Base-by-base conservation (phyloP, 139 green algal genomes). In the Chara braunii region DNA sequence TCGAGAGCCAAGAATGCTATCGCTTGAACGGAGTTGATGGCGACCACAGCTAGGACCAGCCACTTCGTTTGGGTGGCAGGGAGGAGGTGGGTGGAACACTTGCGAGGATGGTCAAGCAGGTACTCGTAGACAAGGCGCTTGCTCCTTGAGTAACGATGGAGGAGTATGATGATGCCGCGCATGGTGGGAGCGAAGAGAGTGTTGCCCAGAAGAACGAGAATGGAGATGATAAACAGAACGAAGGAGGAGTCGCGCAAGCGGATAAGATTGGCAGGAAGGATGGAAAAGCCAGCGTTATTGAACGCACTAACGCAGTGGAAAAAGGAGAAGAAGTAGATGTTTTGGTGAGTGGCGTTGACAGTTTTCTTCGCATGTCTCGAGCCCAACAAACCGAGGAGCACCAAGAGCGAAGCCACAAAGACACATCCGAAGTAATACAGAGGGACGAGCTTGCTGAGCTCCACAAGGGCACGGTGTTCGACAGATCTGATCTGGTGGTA, bases 51-150 rank as follows among this genome's bases (percentile, higher is more conserved):
- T 0, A 73, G 26, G 11, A 73, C 18, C 2, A 73, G 64, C 54
- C 52, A 68, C 11, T 57, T 33, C 18, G 64, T 73, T 3, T 73
- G 28, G 3, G 54, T 28, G 35, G 24, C 23, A 3, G 64, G 64
- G 43, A 73, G 68, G 3, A 73, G 30, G 37, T 73, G 64, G 23
- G 64, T 73, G 64, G 50, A 73, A 29, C 64, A 73, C 56, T 70
- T 73, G 53, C 64, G 64, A 6, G 64, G 64, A 3, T 73, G 54
- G 11, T 73, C 3, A 26, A 73, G 64, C 32, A 73, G 56, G 37
- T 73, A 73, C 28, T 72, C 57, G 31, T 30, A 74, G n/a, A n/a
- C n/a, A n/a, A n/a, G n/a, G n/a, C n/a, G n/a, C n/a, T n/a, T n/a
- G n/a, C n/a, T n/a, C 40, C 18, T 18, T 48, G 18, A 14, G 18